Base-by-base conservation (phyloP, 176 grass and related monocot genomes). In the Oryza meyeriana region DNA sequence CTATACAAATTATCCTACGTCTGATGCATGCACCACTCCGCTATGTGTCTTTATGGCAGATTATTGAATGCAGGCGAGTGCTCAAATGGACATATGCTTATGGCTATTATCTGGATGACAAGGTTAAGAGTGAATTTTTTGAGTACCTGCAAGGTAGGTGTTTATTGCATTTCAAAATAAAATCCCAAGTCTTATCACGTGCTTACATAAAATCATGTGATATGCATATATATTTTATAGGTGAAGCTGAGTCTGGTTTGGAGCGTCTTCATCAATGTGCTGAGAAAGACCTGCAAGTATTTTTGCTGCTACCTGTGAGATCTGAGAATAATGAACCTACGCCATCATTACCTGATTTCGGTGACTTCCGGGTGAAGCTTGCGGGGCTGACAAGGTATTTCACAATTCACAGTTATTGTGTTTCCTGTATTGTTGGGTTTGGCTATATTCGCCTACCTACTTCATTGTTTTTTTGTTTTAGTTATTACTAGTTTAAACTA, bases 41-140 rank as follows among this genome's bases (percentile, higher is more conserved):
- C 30, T 81, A 33, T 73, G 40, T 78, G 31, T 78, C 26, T 73
- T n/a, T n/a, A 48, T 78, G 31, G 35, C 86, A 98, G 95, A 94
- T 98, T 50, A 89, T 98, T 73, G 95, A 98, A 78, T 98, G 95
- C 57, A 93, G 95, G 71, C 92, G 95, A 70, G 90, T 98, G 31
- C 78, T 98, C 69, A 93, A 90, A 85, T 98, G 88, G 88, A 98
- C 95, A 72, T 98, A 98, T 84, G 90, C 95, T 4, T 98, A 93
- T 89, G 95, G 95, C 62, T 98, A 85, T 71, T 98, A 98, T 82
- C 79, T 98, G 18, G 86, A 94, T 35, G 92, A 98, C 42, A 80
- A 86, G 30, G 81, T 81, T 42, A 98, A 91, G 79, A 89, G 90
- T 79, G 92, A 86, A 44, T 94, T 98, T 85, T 98, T 98, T 5